A percentile compares a stretch with the other conserved stretches of the same genome.
Conservation (phyloP, 148 eudicot genomes). For the Nyssa sinensis region DNA sequence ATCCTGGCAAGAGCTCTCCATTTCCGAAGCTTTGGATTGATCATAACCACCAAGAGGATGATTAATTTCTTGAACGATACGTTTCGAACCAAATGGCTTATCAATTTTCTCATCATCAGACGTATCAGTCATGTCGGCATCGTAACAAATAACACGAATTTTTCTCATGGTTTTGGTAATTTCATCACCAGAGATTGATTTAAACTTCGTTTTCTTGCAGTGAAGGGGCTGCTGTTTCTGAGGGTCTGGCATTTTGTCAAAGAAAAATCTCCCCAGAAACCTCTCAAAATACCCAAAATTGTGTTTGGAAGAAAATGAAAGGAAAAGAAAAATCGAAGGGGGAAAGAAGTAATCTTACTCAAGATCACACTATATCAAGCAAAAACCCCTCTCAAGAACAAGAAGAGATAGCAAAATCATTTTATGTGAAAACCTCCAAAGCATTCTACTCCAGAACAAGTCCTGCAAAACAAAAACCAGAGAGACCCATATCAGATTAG, state of each 20-base stretch:
- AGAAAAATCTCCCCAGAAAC: neutral
- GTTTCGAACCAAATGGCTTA: slow-evolving; percentile 6
- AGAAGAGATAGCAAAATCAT: slow-evolving; percentile 10
- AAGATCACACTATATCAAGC: slow-evolving; percentile 4
- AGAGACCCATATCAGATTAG: slow-evolving; percentile 13
- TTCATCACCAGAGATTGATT: neutral
- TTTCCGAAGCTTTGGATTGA: neutral
- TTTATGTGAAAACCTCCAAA: slow-evolving; percentile 41
- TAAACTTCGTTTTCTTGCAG: neutral
- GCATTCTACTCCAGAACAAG: slow-evolving; percentile 39
- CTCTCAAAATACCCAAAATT: slow-evolving; percentile 6
- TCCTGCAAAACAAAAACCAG: slow-evolving; percentile 33
- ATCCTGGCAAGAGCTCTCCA: slow-evolving; percentile 30
- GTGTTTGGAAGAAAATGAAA: slow-evolving; percentile 1
- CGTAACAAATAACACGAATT: slow-evolving; percentile 26
- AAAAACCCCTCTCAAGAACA: slow-evolving; percentile 27
- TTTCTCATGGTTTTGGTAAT: slow-evolving; percentile 12
- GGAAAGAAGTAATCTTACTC: neutral
- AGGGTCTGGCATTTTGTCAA: neutral
- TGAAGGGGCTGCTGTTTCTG: neutral
- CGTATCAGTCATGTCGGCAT: slow-evolving; percentile 39
- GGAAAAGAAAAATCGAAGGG: neutral
- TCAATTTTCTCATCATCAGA: slow-evolving; percentile 26
- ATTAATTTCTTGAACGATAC: slow-evolving; percentile 19
- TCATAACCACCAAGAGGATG: neutral